Conservation (phyloP, 169 alveolate species). For the Eimeria tenella region DNA sequence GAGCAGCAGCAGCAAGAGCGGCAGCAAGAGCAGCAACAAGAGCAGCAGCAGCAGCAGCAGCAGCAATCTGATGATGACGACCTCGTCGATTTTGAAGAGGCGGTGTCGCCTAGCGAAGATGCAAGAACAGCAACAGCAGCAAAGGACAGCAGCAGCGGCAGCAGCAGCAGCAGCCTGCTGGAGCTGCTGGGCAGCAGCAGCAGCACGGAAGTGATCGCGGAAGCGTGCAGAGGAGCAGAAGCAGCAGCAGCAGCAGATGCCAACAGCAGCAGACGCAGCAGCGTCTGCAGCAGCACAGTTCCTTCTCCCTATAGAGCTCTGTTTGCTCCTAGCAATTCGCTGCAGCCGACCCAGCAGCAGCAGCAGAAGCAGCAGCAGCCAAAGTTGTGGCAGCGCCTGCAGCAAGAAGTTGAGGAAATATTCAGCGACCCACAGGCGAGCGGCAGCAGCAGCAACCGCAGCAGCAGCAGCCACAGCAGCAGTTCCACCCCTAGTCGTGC, state of each 20-base stretch:
- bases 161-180: not conserved
- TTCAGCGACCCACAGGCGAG: not conserved
- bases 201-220: not conserved
- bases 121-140: not conserved
- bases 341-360: not conserved
- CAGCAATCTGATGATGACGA: not conserved
- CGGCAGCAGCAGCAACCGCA: not conserved
- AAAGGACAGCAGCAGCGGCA: not conserved
- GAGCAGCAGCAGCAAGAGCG: not conserved
- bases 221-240: not conserved
- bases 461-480: not conserved
- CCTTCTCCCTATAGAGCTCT: not conserved
- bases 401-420: not conserved
- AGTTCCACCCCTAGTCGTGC: not conserved
- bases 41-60: not conserved
- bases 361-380: not conserved
- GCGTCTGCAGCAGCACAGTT: not conserved
- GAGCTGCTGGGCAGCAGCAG: conserved; percentile 5
- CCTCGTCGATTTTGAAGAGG: not conserved
- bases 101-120: not conserved
- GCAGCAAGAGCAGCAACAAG: not conserved
- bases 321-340: not conserved
- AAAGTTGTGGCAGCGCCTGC: not conserved
- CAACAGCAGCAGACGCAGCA: not conserved
- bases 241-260: not conserved